phyloP scores from a whole-genome alignment of 2,329 filamentous ascomycete genomes.

The Aspergillus sp. region DNA sequence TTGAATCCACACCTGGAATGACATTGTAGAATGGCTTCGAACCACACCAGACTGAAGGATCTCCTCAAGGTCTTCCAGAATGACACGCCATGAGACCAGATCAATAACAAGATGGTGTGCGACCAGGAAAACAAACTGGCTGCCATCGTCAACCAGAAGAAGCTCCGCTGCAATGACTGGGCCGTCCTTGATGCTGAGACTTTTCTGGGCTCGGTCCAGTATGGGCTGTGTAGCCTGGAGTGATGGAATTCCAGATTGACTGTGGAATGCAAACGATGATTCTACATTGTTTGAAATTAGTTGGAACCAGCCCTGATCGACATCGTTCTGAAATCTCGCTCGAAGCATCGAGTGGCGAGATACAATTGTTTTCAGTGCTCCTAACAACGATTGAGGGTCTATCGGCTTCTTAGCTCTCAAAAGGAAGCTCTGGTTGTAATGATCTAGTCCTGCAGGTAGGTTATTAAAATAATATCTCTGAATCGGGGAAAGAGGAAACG shows the following conservation, averaged over 20 bases:
- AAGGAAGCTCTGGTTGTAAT: constrained; percentile 22
- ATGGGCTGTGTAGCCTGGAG: not conserved
- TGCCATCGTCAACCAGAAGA: not conserved
- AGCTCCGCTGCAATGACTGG: constrained; percentile 2
- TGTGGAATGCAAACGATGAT: not conserved
- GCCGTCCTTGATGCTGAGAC: constrained; percentile 1
- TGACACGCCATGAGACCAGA: constrained; percentile 10
- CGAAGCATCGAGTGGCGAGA: constrained; percentile 19
- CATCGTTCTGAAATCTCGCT: constrained; percentile 1
- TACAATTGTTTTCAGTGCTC: constrained; percentile 11
- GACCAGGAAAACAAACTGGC: not conserved
- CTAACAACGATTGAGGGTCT: constrained; percentile 2
- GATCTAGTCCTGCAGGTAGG: constrained; percentile 4
- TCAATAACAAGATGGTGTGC: constrained; percentile 11
- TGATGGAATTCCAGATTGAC: too few relatives aligned
- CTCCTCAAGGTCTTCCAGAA: constrained; percentile 6
- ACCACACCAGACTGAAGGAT: not conserved
- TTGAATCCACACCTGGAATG: constrained; percentile 3
- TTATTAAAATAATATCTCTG: constrained; percentile 16
- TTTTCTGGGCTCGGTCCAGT: not conserved
- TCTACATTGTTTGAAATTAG: not conserved
- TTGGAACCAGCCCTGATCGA: constrained; percentile 5
- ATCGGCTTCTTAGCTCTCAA: constrained; percentile 6
- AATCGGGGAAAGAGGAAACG: constrained; percentile 19
- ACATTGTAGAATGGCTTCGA: not conserved